Evolutionary conservation across 1,284 basidiomycete species (phyloP).

Genomic region (Quambalaria eucalypti): DNA sequence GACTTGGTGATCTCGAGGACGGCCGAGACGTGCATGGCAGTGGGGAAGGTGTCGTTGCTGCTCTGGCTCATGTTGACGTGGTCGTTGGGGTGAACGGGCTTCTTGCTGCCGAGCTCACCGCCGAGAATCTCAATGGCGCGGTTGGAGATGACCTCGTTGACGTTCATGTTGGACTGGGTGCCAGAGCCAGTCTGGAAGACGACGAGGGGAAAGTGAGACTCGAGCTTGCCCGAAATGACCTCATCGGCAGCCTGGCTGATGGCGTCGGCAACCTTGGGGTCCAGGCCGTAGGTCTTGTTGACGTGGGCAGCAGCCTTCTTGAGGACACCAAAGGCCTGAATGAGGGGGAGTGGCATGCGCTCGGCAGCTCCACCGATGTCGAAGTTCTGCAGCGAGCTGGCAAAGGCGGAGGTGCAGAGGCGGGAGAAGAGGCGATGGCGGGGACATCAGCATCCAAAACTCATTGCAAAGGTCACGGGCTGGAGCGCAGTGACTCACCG

Average conservation of each 20-base stretch:
- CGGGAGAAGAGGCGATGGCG: not conserved
- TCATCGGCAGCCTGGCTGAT: constrained; percentile 93
- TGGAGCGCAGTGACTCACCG: too few species aligned
- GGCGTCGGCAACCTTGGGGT: constrained; percentile 75
- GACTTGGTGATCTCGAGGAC: constrained; percentile 75
- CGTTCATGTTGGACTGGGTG: constrained; percentile 99
- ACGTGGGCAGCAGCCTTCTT: constrained; percentile 95
- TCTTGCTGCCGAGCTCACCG: constrained; percentile 89
- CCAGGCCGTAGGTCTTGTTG: constrained; percentile 82
- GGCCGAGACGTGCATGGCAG: constrained; percentile 96
- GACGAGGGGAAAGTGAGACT: constrained; percentile 81
- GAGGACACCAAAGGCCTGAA: constrained; percentile 94
- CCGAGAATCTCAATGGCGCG: constrained; percentile 95
- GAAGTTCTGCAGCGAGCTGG: constrained; percentile 96
- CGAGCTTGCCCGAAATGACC: constrained; percentile 86
- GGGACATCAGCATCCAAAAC: not conserved
- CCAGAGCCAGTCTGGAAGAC: constrained; percentile 99
- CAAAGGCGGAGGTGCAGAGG: constrained; percentile 49
- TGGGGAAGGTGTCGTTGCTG: constrained; percentile 98
- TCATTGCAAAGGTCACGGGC: constrained; percentile 4
- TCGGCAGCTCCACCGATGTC: constrained; percentile 93
- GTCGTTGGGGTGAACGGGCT: constrained; percentile 97
- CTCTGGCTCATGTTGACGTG: constrained; percentile 99
- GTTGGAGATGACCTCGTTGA: constrained; percentile 98
- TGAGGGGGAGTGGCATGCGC: constrained; percentile 82